Percentiles rank a stretch among this genome's conserved stretches.
Evolutionary conservation across 208 protist genomes (phyloP).

Genomic region (Acanthamoeba healyi): DNA sequence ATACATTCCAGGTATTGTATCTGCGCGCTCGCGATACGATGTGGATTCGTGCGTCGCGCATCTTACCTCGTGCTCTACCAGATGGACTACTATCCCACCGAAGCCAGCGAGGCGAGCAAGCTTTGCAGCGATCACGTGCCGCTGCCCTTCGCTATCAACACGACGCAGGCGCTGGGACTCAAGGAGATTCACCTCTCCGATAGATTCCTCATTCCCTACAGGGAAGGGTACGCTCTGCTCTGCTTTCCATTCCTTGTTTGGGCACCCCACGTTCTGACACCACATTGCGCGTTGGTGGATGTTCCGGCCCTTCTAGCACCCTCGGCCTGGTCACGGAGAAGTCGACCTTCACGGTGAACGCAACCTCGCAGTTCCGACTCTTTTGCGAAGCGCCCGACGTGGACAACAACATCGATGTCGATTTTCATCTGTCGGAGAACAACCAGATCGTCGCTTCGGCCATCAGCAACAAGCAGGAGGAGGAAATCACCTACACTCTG

Average conservation of each 20-base stretch:
- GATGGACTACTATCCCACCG: not conserved
- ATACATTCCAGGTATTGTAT: constrained; percentile 74
- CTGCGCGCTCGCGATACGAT: no score
- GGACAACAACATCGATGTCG: constrained; percentile 65
- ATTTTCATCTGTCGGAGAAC: constrained; percentile 63
- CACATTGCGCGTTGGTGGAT: no score
- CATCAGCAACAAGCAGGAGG: constrained; percentile 61
- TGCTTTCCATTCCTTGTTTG: not conserved
- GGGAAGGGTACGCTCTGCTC: not conserved
- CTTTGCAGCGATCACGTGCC: constrained; percentile 20
- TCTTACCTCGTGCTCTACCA: not conserved
- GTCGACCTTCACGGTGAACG: constrained; percentile 8
- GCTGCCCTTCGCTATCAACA: constrained; percentile 50
- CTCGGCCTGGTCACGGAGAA: constrained; percentile 46
- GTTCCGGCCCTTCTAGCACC: no score
- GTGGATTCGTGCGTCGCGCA: no score
- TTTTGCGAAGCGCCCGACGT: constrained; percentile 46
- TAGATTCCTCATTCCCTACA: constrained; percentile 36
- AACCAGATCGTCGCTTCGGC: constrained; percentile 21
- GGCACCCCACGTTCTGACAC: not conserved
- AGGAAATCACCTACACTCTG: constrained; percentile 57
- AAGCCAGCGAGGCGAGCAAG: not conserved
- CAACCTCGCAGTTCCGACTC: constrained; percentile 42
- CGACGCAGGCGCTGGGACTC: not conserved
- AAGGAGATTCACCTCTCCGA: constrained; percentile 61